Base-by-base conservation (phyloP, 1,284 basidiomycete species). In the Marasmius fiardii region DNA sequence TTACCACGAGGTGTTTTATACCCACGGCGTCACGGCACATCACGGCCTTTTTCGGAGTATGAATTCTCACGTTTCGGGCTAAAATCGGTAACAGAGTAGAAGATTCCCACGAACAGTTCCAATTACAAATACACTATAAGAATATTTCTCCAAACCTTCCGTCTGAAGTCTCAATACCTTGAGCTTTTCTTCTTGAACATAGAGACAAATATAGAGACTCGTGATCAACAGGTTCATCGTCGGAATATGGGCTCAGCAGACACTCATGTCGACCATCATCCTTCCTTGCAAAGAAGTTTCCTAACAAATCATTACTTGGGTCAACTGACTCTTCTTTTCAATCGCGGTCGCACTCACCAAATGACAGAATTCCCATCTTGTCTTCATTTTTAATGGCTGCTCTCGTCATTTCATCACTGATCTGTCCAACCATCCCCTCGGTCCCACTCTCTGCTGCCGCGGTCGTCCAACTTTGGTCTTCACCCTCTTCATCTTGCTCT, bases 401-500 rank as follows among this genome's bases (percentile, higher is more conserved):
- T 49, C 47, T 49, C 47, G 47, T 49, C 47, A 49, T 49, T 26
- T 49, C 47, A 49, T 49, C 47, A 49, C 47, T 49, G 10, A 49
- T 49, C 47, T 49, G 47, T 31, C 47, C 23, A 49, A 18, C 31
- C 47, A 33, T 31, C n/a, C 47, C 28, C n/a, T 49, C 28, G 26
- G 28, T 11, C 28, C 47, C 47, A n/a, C n/a, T 16, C 7, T 49
- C 47, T 33, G 24, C 47, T 31, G 7, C 31, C 24, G 12, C 47
- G n/a, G 28, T n/a, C 12, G 14, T 33, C 47, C 47, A 49, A 14
- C 26, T 49, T 20, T 20, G 39, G n/a, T n/a, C 39, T 16, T 31
- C 31, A 7, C 16, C 7, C 18, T 49, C 28, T n/a, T 49, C 45
- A 10, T 33, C 45, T 28, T 47, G 14, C 23, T 44, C 18, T 44